A percentile compares a stretch with the other conserved stretches of the same genome.
Evolutionary conservation across 2,329 filamentous ascomycete species (phyloP).

Genomic region (Fusarium clavum): DNA sequence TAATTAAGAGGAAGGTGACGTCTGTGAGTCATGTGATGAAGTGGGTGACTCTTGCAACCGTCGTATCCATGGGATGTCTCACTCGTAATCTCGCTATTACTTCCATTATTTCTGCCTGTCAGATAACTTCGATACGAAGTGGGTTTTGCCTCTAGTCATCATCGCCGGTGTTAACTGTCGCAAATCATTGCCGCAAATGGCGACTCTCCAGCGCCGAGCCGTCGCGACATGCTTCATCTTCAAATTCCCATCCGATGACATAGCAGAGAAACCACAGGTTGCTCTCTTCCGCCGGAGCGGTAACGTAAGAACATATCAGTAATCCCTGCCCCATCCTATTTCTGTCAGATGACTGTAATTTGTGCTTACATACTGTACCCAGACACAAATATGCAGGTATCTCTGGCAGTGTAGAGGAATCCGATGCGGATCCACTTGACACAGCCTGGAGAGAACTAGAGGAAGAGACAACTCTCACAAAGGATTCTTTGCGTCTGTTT

Average conservation of each 20-base stretch:
- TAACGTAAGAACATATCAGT: slow-evolving; percentile 71
- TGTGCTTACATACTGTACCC: slow-evolving; percentile 9
- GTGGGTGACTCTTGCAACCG: slow-evolving; percentile 5
- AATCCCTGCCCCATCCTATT: slow-evolving; percentile 37
- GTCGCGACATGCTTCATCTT: slow-evolving; percentile 66
- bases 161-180: not conserved
- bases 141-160: not conserved
- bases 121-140: not conserved
- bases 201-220: slow-evolving; percentile 47
- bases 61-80: slow-evolving; percentile 2
- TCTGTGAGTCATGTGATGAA: slow-evolving; percentile 35
- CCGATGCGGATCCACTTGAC: slow-evolving; percentile 63
- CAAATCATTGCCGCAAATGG: slow-evolving; percentile 33
- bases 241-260: slow-evolving; percentile 54
- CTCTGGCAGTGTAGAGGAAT: slow-evolving; percentile 68
- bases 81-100: not conserved
- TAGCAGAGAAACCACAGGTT: slow-evolving; percentile 58
- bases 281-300: slow-evolving; percentile 72
- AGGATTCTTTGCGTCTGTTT: slow-evolving; percentile 60
- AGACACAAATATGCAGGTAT: slow-evolving; percentile 70
- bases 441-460: slow-evolving; percentile 72
- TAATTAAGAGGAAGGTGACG: slow-evolving; percentile 8
- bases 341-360: not conserved
- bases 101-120: not conserved
- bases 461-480: slow-evolving; percentile 70